A percentile compares a stretch with the other conserved stretches of the same genome.
Evolutionary conservation across 768 basidiomycete species (phyloP).

Genomic region (Boletus speciosus): DNA sequence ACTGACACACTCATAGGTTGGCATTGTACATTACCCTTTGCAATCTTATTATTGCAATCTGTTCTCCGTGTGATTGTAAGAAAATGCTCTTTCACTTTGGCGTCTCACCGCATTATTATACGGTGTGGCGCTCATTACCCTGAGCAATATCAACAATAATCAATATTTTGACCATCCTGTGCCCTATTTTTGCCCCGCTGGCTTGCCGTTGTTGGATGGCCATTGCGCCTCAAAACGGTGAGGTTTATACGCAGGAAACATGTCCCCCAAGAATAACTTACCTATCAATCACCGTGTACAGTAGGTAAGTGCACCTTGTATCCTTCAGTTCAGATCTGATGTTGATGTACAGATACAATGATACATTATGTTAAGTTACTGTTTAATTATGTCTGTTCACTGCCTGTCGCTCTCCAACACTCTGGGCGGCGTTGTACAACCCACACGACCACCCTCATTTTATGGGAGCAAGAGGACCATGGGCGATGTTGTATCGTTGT

Average conservation of each 20-base stretch:
- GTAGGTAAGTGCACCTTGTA: conserved; percentile 15
- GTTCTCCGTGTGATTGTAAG: conserved; percentile 8
- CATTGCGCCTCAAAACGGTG: conserved; percentile 31
- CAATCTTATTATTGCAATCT: conserved; percentile 26
- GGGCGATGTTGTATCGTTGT: conserved; percentile 22
- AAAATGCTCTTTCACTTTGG: conserved; percentile 80
- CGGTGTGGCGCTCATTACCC: conserved; percentile 81
- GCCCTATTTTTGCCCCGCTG: conserved; percentile 42
- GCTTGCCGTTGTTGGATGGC: conserved; percentile 24
- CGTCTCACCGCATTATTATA: conserved; percentile 56
- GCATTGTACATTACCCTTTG: conserved; percentile 34
- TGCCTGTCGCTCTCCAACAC: conserved; percentile 79
- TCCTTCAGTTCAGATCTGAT: neutral
- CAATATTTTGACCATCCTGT: conserved; percentile 29
- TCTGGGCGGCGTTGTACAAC: conserved; percentile 76
- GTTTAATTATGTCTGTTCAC: neutral
- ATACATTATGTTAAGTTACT: neutral
- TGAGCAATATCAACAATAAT: conserved; percentile 60
- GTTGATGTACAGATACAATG: conserved; percentile 3
- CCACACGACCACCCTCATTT: conserved; percentile 93
- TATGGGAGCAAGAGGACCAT: conserved; percentile 75
- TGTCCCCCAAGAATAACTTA: neutral
- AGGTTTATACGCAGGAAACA: conserved; percentile 56
- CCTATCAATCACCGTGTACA: neutral
- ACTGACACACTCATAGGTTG: conserved; percentile 24